These are phyloP conservation scores for Fusarium drepaniforme DNA, from an alignment of 2,329 filamentous ascomycete species.

Conservation along the genomic window DNA sequence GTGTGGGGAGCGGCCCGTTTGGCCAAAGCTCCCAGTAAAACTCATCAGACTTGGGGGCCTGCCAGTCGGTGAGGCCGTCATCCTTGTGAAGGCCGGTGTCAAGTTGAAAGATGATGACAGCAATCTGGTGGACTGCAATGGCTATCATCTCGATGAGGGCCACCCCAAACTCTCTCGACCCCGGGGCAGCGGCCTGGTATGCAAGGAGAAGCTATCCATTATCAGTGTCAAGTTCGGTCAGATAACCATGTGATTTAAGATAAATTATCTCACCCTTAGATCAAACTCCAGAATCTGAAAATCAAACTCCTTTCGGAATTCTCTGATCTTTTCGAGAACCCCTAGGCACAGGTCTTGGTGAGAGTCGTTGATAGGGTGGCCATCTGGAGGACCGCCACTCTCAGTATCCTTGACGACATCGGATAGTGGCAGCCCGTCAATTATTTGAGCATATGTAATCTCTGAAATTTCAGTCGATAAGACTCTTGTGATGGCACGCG, in stretches of 20 bases:
- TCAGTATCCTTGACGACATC: not conserved
- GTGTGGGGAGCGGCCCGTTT: constrained; percentile 33
- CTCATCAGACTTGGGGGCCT: too few species aligned
- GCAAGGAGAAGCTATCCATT: constrained; percentile 37
- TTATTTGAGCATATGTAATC: not conserved
- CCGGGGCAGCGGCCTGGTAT: constrained; percentile 38
- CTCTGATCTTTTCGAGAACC: not conserved
- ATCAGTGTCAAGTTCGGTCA: not conserved
- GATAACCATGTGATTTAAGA: not conserved
- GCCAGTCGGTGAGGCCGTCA: constrained; percentile 24
- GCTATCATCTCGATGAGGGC: constrained; percentile 49
- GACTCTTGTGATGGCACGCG: not conserved
- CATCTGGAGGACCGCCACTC: not conserved
- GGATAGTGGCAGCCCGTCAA: not conserved
- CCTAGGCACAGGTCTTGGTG: not conserved
- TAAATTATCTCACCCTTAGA: not conserved
- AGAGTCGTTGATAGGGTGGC: not conserved
- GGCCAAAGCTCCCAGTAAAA: constrained; percentile 11
- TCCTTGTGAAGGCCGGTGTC: constrained; percentile 38
- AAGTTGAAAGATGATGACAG: constrained; percentile 37
- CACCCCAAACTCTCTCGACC: constrained; percentile 43
- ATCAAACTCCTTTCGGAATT: not conserved
- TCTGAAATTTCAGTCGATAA: not conserved
- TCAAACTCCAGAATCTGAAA: not conserved
- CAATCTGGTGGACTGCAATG: constrained; percentile 46